Conservation (phyloP, 202 grass and related monocot genomes). For the Panicum virgatum region DNA sequence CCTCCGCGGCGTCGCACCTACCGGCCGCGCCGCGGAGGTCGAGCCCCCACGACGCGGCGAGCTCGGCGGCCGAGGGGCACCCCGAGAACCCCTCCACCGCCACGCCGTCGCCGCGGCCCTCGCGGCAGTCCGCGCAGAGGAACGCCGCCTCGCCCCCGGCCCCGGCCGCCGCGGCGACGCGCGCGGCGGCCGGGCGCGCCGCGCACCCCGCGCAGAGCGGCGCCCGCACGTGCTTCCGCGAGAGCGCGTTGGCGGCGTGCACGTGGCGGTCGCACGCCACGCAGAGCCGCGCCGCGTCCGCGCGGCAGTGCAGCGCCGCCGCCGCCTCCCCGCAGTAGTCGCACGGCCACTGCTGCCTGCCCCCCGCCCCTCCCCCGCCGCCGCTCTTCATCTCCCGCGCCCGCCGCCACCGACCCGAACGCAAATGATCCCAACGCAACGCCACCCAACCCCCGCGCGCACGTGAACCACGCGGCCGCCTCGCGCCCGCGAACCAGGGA, state of each 20-base stretch:
- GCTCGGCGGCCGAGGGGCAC: slow-evolving; percentile 68
- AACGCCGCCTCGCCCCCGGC: slow-evolving; percentile 44
- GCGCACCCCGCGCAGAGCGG: slow-evolving; percentile 72
- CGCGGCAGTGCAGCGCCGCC: slow-evolving; percentile 84
- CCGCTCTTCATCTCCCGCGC: slow-evolving; percentile 37
- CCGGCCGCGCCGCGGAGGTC: slow-evolving; percentile 37
- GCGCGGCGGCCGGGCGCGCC: slow-evolving; percentile 52
- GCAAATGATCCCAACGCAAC: too few species aligned
- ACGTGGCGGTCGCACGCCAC: slow-evolving; percentile 84
- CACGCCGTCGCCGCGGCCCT: background rate
- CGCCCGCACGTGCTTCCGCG: slow-evolving; percentile 70
- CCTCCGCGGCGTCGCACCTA: background rate
- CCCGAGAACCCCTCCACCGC: slow-evolving; percentile 71
- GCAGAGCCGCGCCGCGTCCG: slow-evolving; percentile 81
- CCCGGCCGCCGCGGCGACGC: background rate
- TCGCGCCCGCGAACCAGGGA: too few species aligned
- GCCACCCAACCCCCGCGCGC: too few species aligned
- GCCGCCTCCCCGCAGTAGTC: slow-evolving; percentile 74
- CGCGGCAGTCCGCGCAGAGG: slow-evolving; percentile 65
- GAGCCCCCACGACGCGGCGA: slow-evolving; percentile 76
- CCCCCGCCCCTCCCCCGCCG: background rate
- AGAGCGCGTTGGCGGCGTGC: slow-evolving; percentile 85
- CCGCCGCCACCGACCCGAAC: background rate
- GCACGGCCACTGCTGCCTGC: slow-evolving; percentile 45
- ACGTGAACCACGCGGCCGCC: background rate